Conservation (phyloP, 495 filamentous ascomycete genomes). For the Daldinia childiae region DNA sequence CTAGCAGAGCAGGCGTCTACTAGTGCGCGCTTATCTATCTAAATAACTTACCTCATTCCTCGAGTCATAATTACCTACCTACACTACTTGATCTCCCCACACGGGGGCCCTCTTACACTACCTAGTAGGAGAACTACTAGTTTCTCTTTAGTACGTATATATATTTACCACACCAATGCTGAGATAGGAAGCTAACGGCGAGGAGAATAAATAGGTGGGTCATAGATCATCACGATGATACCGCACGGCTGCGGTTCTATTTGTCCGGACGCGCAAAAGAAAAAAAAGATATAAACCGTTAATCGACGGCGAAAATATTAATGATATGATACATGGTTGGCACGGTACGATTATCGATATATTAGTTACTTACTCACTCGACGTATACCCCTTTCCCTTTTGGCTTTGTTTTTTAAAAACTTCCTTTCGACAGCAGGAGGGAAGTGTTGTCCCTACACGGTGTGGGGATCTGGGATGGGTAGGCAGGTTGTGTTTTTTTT, state of each 20-base stretch:
- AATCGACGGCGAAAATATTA: constrained; percentile 11
- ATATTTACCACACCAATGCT: background rate
- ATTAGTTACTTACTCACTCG: constrained; percentile 18
- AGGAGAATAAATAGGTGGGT: constrained; percentile 1
- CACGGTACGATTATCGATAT: constrained; percentile 30
- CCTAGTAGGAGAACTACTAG: background rate
- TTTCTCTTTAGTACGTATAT: constrained; percentile 1
- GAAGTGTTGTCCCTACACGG: background rate
- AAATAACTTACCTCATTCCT: background rate
- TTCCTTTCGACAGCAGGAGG: background rate
- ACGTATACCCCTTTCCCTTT: constrained; percentile 37
- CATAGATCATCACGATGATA: constrained; percentile 3
- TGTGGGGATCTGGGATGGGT: constrained; percentile 1
- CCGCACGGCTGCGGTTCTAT: background rate
- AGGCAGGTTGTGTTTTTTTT: constrained; percentile 1
- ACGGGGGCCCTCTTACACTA: background rate
- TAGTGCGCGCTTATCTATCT: constrained; percentile 9
- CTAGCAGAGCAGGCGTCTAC: constrained; percentile 36
- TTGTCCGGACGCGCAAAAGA: background rate
- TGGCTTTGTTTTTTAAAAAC: background rate
- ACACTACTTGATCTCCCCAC: constrained; percentile 1
- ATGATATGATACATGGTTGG: constrained; percentile 39
- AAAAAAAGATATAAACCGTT: background rate
- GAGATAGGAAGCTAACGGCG: background rate
- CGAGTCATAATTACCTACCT: background rate